phyloP scores from a whole-genome alignment of 495 filamentous ascomycete genomes.

The Cetradonia linearis region DNA sequence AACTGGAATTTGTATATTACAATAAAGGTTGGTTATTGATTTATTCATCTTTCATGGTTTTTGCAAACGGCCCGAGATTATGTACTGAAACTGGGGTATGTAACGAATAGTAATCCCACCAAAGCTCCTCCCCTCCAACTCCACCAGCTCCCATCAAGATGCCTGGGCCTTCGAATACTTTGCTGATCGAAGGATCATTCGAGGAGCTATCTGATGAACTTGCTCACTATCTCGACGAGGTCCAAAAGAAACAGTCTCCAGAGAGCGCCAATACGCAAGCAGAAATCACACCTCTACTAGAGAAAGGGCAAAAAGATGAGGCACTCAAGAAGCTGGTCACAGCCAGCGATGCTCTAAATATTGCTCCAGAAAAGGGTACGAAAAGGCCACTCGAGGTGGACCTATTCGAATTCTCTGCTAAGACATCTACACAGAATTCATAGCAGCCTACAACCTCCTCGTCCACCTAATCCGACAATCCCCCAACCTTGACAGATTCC shows the following conservation, averaged over 20 bases:
- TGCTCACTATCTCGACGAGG: constrained; percentile 66
- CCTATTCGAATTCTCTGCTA: not conserved
- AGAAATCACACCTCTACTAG: constrained; percentile 63
- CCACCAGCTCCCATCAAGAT: constrained; percentile 27
- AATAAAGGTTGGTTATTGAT: not conserved
- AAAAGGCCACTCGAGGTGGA: not conserved
- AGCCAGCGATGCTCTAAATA: constrained; percentile 59
- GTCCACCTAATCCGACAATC: constrained; percentile 83
- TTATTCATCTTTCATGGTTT: not conserved
- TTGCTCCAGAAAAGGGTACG: constrained; percentile 76
- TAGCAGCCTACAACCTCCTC: constrained; percentile 88
- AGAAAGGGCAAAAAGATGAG: constrained; percentile 69
- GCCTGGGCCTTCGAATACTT: constrained; percentile 46
- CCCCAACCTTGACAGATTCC: constrained; percentile 69
- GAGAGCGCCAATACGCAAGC: constrained; percentile 49
- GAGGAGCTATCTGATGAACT: constrained; percentile 82
- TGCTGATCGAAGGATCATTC: constrained; percentile 88
- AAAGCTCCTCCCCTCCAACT: not conserved
- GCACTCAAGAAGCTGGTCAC: constrained; percentile 79
- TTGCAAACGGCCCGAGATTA: no score
- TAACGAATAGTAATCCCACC: not conserved
- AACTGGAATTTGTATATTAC: no score
- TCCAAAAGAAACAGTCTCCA: constrained; percentile 44
- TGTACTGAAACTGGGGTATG: no score
- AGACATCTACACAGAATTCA: constrained; percentile 54